Evolutionary conservation across 2,329 filamentous ascomycete species (phyloP).

Genomic region (Nemania serpens): DNA sequence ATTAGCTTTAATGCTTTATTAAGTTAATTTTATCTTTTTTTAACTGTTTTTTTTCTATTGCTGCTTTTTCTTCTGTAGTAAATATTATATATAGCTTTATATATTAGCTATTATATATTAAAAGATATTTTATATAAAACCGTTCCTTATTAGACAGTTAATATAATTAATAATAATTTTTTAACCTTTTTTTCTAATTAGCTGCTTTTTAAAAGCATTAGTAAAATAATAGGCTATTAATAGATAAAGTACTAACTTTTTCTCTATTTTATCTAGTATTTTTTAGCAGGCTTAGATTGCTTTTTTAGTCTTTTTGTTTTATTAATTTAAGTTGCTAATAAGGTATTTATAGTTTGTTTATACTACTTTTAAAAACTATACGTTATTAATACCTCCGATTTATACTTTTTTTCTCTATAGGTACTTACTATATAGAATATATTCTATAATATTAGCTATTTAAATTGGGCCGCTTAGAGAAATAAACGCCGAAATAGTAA

Average conservation of each 20-base stretch:
- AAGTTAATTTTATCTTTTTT: not conserved
- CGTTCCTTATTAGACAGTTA: not conserved
- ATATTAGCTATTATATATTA: not conserved
- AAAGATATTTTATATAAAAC: not conserved
- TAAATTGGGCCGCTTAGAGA: not conserved
- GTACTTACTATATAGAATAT: not conserved
- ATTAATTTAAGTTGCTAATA: not conserved
- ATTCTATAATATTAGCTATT: not conserved
- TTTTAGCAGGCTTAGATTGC: not conserved
- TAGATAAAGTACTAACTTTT: not conserved
- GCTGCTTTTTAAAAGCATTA: not conserved
- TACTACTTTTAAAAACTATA: not conserved
- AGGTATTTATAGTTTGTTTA: conserved; percentile 1
- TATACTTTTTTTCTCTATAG: not conserved
- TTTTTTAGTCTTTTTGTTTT: not conserved
- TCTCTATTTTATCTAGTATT: not conserved
- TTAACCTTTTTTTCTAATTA: not conserved
- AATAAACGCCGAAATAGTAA: conserved; percentile 2
- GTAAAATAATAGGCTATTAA: not conserved
- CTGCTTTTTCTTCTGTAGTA: not conserved
- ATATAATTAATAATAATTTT: not conserved
- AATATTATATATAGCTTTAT: not conserved
- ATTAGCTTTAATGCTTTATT: not conserved
- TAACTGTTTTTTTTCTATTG: not conserved
- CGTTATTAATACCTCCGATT: not conserved